These are phyloP conservation scores for Phytophthora hybrid DNA, from an alignment of 352 stramenopile species.

Conservation along the genomic window DNA sequence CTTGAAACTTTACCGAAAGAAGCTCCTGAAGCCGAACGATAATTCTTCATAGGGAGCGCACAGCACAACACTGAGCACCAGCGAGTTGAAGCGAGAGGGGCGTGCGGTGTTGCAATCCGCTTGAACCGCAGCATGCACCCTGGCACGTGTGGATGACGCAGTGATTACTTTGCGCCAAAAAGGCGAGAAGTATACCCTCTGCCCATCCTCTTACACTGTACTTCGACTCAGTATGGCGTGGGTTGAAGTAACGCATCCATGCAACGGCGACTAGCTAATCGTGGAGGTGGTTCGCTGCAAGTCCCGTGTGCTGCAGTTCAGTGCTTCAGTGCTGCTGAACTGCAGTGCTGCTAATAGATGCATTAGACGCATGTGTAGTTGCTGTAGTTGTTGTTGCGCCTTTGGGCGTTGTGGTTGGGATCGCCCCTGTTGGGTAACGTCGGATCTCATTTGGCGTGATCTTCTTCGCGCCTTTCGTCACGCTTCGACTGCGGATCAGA, in stretches of 20 bases:
- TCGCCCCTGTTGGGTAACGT: background rate
- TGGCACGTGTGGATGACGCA: background rate
- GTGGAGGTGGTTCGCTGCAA: too few relatives aligned
- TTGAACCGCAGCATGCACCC: background rate
- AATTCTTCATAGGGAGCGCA: background rate
- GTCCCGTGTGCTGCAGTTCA: too few relatives aligned
- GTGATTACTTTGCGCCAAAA: background rate
- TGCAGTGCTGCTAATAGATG: too few relatives aligned
- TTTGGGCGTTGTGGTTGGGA: too few relatives aligned
- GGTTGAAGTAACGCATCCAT: slow-evolving; percentile 1
- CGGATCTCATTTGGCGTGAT: background rate
- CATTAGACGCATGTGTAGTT: background rate
- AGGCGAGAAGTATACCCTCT: background rate
- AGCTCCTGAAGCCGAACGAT: background rate
- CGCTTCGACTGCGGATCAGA: background rate
- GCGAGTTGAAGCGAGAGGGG: background rate
- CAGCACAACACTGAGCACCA: background rate
- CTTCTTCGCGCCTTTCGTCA: background rate
- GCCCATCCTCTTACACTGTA: background rate
- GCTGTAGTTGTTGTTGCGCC: background rate
- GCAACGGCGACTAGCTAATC: slow-evolving; percentile 4
- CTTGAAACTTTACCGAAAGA: slow-evolving; percentile 1
- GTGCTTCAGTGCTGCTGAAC: too few relatives aligned
- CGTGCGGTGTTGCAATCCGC: background rate
- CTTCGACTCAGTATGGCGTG: background rate